Evolutionary conservation across 352 stramenopile species (phyloP).

Genomic region (Pythium guiyangense): DNA sequence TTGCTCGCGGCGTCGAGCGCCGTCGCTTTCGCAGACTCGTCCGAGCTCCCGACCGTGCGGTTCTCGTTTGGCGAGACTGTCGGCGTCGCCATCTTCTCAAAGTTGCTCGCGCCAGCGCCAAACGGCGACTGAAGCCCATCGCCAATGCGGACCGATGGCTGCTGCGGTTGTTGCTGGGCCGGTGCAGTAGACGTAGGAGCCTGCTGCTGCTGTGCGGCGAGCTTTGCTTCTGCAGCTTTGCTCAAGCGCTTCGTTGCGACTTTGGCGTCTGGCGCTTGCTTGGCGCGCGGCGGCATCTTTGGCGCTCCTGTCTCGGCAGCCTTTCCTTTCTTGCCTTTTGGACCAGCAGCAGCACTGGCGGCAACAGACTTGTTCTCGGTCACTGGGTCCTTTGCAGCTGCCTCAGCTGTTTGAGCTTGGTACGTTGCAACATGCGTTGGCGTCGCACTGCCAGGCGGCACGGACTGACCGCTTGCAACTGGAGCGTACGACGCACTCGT

Average conservation of each 20-base stretch:
- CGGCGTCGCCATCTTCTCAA: conserved; percentile 16
- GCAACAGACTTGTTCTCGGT: not conserved
- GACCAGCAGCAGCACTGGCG: no score
- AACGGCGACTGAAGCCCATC: conserved; percentile 16
- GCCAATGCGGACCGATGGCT: not conserved
- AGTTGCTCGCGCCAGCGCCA: not conserved
- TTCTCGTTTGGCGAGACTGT: conserved; percentile 14
- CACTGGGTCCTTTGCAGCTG: no score
- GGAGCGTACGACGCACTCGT: not conserved
- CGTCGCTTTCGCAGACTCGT: conserved; percentile 14
- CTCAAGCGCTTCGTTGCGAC: conserved; percentile 5
- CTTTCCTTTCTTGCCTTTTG: conserved; percentile 12
- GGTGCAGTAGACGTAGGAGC: not conserved
- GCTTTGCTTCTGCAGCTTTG: conserved; percentile 11
- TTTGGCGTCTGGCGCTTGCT: conserved; percentile 5
- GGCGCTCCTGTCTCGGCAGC: conserved; percentile 2
- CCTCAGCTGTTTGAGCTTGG: no score
- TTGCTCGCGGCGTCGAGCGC: conserved; percentile 10
- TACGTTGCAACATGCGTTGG: not conserved
- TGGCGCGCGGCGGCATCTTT: conserved; percentile 12
- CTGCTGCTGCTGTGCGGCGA: conserved; percentile 4
- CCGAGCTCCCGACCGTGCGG: conserved; percentile 1
- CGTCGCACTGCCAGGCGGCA: not conserved
- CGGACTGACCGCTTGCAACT: not conserved
- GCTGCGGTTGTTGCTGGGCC: not conserved